Evolutionary conservation across 1,139 yeast genomes (phyloP).

Genomic region (Hyphopichia wangnamkhiaoensis): DNA sequence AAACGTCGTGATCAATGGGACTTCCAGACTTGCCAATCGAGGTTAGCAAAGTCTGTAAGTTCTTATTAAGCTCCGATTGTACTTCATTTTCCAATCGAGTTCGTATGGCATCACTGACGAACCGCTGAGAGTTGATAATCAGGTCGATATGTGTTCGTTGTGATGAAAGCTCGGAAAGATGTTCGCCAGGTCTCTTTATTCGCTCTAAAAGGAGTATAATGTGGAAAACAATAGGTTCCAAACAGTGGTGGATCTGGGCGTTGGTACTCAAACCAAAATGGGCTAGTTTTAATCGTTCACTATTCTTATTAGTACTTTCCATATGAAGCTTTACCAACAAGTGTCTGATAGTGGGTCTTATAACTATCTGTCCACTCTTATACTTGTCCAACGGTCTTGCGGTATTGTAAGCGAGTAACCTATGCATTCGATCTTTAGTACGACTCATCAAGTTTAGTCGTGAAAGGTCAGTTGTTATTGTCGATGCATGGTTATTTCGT

Average conservation of each 20-base stretch:
- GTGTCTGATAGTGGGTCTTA: slow-evolving; percentile 4
- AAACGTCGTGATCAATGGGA: neutral
- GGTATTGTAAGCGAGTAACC: neutral
- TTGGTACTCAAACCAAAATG: neutral
- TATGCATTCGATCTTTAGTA: slow-evolving; percentile 3
- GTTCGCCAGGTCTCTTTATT: neutral
- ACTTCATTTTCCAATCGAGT: too few relatives aligned
- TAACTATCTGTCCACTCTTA: neutral
- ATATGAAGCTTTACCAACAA: slow-evolving; percentile 2
- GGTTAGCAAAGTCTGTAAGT: too few relatives aligned
- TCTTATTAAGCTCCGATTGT: too few relatives aligned
- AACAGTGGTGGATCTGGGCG: neutral
- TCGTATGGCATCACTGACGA: too few relatives aligned
- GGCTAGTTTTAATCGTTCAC: neutral
- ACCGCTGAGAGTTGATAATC: neutral
- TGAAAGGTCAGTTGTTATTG: neutral
- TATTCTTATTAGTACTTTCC: neutral
- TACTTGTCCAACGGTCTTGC: slow-evolving; percentile 1
- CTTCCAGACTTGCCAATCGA: neutral
- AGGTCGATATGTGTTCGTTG: neutral
- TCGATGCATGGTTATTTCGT: neutral
- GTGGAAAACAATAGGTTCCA: slow-evolving; percentile 18
- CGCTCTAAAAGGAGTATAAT: slow-evolving; percentile 7
- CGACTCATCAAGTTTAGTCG: neutral
- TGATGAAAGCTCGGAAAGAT: neutral